Evolutionary conservation across 352 stramenopile genomes (phyloP), one percentile per base, ranked within the genome.

Genomic region (Phytopythium delawarense): DNA sequence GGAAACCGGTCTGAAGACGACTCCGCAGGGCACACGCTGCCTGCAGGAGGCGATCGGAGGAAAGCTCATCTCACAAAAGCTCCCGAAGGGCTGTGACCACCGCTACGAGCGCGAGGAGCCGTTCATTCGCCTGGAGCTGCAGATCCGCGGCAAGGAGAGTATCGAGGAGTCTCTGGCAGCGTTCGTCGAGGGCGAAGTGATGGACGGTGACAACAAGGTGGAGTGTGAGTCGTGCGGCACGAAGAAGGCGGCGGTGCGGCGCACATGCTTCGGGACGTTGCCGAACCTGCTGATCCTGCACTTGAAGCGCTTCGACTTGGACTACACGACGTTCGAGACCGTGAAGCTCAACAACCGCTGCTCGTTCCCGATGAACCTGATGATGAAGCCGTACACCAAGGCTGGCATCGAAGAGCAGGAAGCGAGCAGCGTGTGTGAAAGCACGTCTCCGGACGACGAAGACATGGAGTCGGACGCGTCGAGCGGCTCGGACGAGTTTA

Each of bases 301-400:
- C 69, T 70, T 99, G 52, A 99, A 99, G 79, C 88, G 98, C 50
- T 99, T 99, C 69, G 97, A 99, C 80, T 87, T 99, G 66, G 97
- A 99, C 72, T 99, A 98, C 69, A 98, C 87, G 51, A 99, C 97
- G 15, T 99, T 99, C 62, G 97, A 99, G 76, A 99, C 97, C 5
- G 98, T 99, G 8, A 99, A 99, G 71, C 76, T 99, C 39, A 99
- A 99, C 74, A 98, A 97, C 64, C 81, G 96, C 7, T 98, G 94
- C 69, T 96, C 96, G 25, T 99, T 99, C 75, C 96, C 94, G n/a
- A 92, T 98, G 81, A 89, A 84, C 45, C 74, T 99, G 35, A 98
- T 99, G 64, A 97, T 99, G 90, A 99, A 99, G 69, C 89, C 88
- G 46, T 99, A 99, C 75, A 99, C 97, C 2, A 96, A 99, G 44